phyloP scores from a whole-genome alignment of 176 grass and related monocot species.

The Bothriochloa decipiens region DNA sequence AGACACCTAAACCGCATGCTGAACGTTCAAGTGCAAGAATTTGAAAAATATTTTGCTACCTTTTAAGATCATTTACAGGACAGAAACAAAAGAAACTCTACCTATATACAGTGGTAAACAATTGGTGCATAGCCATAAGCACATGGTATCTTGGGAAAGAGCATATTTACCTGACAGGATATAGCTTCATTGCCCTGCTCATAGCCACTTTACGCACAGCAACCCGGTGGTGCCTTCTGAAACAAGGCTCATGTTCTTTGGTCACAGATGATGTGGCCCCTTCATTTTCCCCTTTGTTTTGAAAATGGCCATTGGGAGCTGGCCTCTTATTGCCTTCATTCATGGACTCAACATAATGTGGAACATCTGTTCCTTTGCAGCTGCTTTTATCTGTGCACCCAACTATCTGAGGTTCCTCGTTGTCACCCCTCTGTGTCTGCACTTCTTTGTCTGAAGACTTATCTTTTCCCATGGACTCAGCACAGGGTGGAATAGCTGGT shows the following conservation, averaged over 20 bases:
- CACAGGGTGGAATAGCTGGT: neutral
- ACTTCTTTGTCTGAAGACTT: slow-evolving; percentile 2
- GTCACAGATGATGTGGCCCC: neutral
- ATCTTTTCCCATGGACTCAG: neutral
- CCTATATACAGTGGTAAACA: neutral
- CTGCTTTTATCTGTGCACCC: neutral
- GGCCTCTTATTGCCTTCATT: neutral
- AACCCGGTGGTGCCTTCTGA: neutral
- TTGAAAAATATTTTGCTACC: neutral
- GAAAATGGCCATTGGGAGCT: neutral
- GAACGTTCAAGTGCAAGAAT: neutral
- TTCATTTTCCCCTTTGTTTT: slow-evolving; percentile 8
- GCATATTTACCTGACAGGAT: slow-evolving; percentile 21
- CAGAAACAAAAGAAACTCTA: neutral
- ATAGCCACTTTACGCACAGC: slow-evolving; percentile 24
- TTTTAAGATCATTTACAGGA: neutral
- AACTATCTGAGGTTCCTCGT: neutral
- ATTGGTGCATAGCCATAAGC: neutral
- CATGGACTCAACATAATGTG: neutral
- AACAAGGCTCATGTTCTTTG: neutral
- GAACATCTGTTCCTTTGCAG: neutral
- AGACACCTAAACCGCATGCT: neutral
- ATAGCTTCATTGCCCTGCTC: slow-evolving; percentile 13
- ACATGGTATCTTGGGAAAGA: neutral
- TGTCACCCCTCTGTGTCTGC: neutral